A percentile compares a stretch with the other conserved stretches of the same genome.
These are phyloP conservation scores for Ophiostoma himal-ulmi DNA, from an alignment of 2,329 filamentous ascomycete species.

Conservation along the genomic window DNA sequence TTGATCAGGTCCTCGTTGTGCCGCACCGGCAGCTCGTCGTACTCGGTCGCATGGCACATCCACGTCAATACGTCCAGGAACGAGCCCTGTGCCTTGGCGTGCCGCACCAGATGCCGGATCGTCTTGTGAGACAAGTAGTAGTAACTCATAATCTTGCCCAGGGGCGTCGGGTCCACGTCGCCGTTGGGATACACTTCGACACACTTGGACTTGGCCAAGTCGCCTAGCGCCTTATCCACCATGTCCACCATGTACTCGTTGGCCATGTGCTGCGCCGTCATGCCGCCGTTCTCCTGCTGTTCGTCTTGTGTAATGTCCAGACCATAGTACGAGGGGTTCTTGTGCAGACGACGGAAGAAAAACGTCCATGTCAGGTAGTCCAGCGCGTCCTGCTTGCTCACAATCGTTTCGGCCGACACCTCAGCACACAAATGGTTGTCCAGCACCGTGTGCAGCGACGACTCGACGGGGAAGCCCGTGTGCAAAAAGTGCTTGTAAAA, in stretches of 20 bases:
- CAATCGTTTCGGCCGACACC: slow-evolving; percentile 84
- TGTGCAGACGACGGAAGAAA: slow-evolving; percentile 94
- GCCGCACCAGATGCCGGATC: slow-evolving; percentile 72
- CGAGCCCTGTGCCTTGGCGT: slow-evolving; percentile 55
- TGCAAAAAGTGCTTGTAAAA: slow-evolving; percentile 99
- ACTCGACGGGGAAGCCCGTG: slow-evolving; percentile 96
- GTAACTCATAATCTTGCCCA: slow-evolving; percentile 99
- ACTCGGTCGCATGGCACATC: slow-evolving; percentile 92
- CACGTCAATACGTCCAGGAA: slow-evolving; percentile 82
- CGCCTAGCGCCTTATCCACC: slow-evolving; percentile 77
- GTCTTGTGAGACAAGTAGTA: slow-evolving; percentile 97
- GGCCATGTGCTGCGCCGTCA: slow-evolving; percentile 75
- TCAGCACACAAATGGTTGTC: slow-evolving; percentile 97
- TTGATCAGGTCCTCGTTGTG: slow-evolving; percentile 99
- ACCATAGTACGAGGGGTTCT: slow-evolving; percentile 97
- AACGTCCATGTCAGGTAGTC: slow-evolving; percentile 99
- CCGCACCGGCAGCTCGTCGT: slow-evolving; percentile 93
- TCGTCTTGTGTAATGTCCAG: slow-evolving; percentile 89
- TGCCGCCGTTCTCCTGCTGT: slow-evolving; percentile 30
- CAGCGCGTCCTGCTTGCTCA: slow-evolving; percentile 91
- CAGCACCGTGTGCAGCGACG: slow-evolving; percentile 88
- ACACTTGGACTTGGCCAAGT: slow-evolving; percentile 79
- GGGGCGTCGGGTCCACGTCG: slow-evolving; percentile 79
- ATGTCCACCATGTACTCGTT: slow-evolving; percentile 94
- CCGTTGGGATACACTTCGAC: slow-evolving; percentile 78